phyloP scores from a whole-genome alignment of 2,329 filamentous ascomycete genomes.

The Sporothrix mexicana region DNA sequence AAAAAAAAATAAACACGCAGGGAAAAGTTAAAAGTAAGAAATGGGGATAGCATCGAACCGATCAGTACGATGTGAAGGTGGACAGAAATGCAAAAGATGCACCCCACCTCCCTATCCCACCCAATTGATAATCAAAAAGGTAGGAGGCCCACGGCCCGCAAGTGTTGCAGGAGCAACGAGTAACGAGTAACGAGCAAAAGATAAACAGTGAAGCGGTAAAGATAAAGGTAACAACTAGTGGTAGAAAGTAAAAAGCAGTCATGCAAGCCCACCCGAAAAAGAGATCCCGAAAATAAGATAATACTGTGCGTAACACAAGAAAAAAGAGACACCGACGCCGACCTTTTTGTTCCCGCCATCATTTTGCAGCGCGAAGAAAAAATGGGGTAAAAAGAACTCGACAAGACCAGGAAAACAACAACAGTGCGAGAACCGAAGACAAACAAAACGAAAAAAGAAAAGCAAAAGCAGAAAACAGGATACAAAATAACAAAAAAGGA shows the following conservation, averaged over 20 bases:
- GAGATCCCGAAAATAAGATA: conserved; percentile 10
- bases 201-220: neutral
- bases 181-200: neutral
- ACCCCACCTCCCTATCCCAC: neutral
- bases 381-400: neutral
- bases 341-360: conserved; percentile 31
- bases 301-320: neutral
- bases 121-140: conserved; percentile 12
- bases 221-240: neutral
- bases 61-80: neutral
- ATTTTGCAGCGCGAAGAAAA: conserved; percentile 25
- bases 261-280: conserved; percentile 27
- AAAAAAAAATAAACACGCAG: neutral
- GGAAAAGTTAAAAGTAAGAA: neutral
- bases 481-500: neutral
- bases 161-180: neutral
- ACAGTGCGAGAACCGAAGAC: neutral
- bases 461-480: neutral
- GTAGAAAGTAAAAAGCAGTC: conserved; percentile 4
- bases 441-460: neutral
- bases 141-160: neutral
- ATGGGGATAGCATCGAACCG: neutral
- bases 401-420: neutral
- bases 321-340: conserved; percentile 29
- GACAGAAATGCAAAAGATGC: neutral